phyloP scores from a whole-genome alignment of 2,329 filamentous ascomycete genomes.

The Plenodomus tracheiphilus region DNA sequence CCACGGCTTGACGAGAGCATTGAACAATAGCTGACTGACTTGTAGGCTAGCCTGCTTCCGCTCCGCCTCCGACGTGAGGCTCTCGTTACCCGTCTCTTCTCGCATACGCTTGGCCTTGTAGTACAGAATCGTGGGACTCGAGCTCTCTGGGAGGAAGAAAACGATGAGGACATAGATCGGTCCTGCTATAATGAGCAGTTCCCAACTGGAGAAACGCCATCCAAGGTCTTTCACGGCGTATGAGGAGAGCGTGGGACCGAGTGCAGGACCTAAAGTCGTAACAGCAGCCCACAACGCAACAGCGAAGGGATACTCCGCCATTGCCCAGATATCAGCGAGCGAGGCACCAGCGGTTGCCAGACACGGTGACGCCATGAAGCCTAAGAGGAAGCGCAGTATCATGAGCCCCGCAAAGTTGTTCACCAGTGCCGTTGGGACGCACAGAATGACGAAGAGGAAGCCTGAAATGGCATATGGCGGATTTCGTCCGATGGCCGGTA shows the following conservation, averaged over 20 bases:
- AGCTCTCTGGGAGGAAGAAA: conserved; percentile 84
- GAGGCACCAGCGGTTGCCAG: conserved; percentile 41
- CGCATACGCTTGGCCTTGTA: conserved; percentile 73
- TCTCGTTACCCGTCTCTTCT: conserved; percentile 65
- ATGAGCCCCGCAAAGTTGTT: conserved; percentile 65
- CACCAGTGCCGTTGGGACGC: conserved; percentile 65
- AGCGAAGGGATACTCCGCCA: conserved; percentile 47
- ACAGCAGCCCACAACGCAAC: conserved; percentile 48
- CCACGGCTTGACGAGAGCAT: conserved; percentile 72
- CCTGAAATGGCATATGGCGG: conserved; percentile 70
- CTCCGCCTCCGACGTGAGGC: conserved; percentile 77
- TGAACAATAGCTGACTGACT: conserved; percentile 44
- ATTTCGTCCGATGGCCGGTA: conserved; percentile 67
- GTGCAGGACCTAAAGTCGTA: conserved; percentile 64
- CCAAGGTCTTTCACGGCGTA: conserved; percentile 70
- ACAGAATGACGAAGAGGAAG: conserved; percentile 68
- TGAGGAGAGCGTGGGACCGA: conserved; percentile 65
- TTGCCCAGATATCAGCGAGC: conserved; percentile 41
- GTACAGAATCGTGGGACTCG: conserved; percentile 62
- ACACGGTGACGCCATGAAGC: conserved; percentile 41
- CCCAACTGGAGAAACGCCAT: conserved; percentile 85
- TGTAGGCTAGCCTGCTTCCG: conserved; percentile 59
- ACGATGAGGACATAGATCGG: conserved; percentile 73
- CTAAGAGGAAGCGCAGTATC: conserved; percentile 49
- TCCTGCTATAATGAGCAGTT: conserved; percentile 76